A percentile compares a stretch with the other conserved stretches of the same genome.
These are phyloP conservation scores for Fusarium verrucosum DNA, from an alignment of 2,329 filamentous ascomycete species.

Conservation along the genomic window DNA sequence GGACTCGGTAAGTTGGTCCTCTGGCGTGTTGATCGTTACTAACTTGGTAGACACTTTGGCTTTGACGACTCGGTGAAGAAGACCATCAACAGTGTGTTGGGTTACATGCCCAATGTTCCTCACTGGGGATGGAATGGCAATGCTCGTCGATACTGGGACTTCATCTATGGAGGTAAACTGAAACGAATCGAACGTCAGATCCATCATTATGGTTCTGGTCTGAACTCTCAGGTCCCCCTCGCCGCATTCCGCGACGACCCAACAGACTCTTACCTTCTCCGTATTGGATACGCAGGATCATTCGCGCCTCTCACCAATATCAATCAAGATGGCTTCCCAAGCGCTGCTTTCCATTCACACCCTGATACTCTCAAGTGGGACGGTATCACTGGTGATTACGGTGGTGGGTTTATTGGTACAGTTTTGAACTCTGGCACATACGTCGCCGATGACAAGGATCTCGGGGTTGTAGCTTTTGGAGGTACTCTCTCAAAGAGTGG, in stretches of 20 bases:
- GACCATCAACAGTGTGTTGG: constrained; percentile 62
- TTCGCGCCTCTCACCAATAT: constrained; percentile 65
- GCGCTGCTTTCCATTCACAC: constrained; percentile 66
- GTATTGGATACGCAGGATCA: constrained; percentile 64
- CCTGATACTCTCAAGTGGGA: constrained; percentile 66
- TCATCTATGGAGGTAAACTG: constrained; percentile 57
- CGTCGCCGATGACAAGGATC: constrained; percentile 54
- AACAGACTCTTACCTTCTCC: constrained; percentile 59
- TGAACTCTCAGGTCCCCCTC: constrained; percentile 66
- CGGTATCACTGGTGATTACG: constrained; percentile 66
- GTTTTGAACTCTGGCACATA: constrained; percentile 61
- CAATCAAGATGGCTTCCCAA: constrained; percentile 62
- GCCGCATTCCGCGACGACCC: constrained; percentile 59
- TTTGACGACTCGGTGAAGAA: constrained; percentile 57
- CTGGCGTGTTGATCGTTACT: accelerated
- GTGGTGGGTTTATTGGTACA: constrained; percentile 62
- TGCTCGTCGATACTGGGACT: constrained; percentile 69
- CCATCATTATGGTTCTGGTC: constrained; percentile 68
- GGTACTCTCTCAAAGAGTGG: constrained; percentile 50
- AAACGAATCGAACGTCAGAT: constrained; percentile 55
- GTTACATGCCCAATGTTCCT: constrained; percentile 65
- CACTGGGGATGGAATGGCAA: constrained; percentile 73
- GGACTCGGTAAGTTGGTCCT: constrained; percentile 53
- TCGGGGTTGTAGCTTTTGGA: constrained; percentile 62
- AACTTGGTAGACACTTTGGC: constrained; percentile 57